These are phyloP conservation scores for Dimargaris verticillata DNA, from an alignment of 192 early-diverging fungal species.

Conservation along the genomic window DNA sequence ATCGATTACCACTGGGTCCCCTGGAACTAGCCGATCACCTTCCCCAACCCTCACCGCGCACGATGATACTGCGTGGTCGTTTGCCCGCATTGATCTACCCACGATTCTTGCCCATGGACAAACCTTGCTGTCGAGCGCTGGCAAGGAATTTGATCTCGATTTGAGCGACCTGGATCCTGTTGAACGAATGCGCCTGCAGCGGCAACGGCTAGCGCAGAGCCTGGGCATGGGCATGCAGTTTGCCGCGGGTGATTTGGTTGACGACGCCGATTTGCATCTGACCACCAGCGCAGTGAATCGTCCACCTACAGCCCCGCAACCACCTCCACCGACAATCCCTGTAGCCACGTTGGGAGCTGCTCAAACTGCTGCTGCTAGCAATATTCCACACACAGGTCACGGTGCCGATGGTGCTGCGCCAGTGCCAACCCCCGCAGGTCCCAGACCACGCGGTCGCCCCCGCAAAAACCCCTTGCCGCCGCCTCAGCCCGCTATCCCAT, in stretches of 20 bases:
- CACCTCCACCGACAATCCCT: not conserved
- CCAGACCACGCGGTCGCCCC: conserved; percentile 5
- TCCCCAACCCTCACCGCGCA: conserved; percentile 11
- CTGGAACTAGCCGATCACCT: conserved; percentile 10
- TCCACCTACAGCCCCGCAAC: not conserved
- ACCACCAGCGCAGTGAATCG: no score
- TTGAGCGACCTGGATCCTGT: conserved; percentile 57
- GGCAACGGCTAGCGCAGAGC: conserved; percentile 63
- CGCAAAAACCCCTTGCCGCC: conserved; percentile 16
- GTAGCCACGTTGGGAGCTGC: not conserved
- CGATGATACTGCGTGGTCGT: conserved; percentile 42
- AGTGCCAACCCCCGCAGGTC: conserved; percentile 17
- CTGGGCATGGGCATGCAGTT: conserved; percentile 80
- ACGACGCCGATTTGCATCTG: conserved; percentile 53
- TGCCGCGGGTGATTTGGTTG: conserved; percentile 77
- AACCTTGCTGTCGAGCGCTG: conserved; percentile 67
- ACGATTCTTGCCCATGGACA: conserved; percentile 62
- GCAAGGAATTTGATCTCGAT: conserved; percentile 84
- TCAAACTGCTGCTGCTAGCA: not conserved
- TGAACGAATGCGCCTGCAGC: conserved; percentile 66
- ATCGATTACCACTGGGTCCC: no score
- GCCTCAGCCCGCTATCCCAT: conserved; percentile 15
- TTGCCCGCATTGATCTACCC: conserved; percentile 69
- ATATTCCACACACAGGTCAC: no score
- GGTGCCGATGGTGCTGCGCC: no score